Evolutionary conservation across 176 grass and related monocot genomes (phyloP).

Genomic region (Rhynchospora breviuscula): DNA sequence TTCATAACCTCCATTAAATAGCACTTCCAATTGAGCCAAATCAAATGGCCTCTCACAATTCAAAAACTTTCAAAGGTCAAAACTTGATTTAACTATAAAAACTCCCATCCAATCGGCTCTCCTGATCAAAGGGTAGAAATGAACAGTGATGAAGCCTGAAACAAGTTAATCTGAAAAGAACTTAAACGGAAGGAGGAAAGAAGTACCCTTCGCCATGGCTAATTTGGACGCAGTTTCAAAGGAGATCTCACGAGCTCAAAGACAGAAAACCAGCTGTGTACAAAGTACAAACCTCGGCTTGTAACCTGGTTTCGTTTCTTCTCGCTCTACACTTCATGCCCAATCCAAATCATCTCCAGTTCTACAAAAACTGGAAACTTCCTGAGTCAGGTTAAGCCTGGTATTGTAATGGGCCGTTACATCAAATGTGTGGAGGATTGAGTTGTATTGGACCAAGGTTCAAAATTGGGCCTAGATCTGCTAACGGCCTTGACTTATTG

Average conservation of each 20-base stretch:
- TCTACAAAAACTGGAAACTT: neutral
- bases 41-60: neutral
- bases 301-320: neutral
- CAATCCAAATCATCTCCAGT: neutral
- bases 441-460: no score
- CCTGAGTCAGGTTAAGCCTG: neutral
- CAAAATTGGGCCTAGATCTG: neutral
- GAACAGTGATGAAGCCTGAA: neutral
- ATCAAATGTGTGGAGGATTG: neutral
- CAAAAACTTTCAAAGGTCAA: neutral
- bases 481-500: neutral
- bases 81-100: no score
- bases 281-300: constrained; percentile 6
- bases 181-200: neutral
- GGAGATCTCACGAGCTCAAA: neutral
- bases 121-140: neutral
- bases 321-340: neutral
- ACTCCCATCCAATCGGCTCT: no score
- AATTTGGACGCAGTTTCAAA: neutral
- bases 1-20: neutral
- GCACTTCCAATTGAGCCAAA: neutral
- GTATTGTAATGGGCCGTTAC: neutral
- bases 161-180: neutral
- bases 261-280: neutral
- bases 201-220: constrained; percentile 21